Evolutionary conservation across 192 early-diverging fungal species (phyloP), one percentile per base, ranked within the genome.

Genomic region (Chytriomyces hyalinus): DNA sequence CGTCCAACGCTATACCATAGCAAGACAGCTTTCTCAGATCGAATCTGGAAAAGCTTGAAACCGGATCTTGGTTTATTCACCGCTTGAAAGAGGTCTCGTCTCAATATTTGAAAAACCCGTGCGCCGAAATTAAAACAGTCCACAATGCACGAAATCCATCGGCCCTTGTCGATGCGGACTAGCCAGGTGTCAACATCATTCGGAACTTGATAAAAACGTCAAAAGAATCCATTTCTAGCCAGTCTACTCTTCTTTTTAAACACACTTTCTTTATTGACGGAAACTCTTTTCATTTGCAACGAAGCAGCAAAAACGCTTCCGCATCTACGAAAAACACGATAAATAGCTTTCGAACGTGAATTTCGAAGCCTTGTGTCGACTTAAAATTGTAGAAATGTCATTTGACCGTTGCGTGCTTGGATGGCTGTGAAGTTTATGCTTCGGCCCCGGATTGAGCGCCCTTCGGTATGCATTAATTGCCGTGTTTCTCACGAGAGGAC

Each of bases 401-500:
- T 78, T 83, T 5, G 84, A 76, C 28, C 92, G 76, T 36, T 90
- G 84, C 11, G 88, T 75, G 77, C 87, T 92, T 8, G 91, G 80
- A 85, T 82, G 84, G 68, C 82, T 83, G 13, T 10, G 11, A 49
- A 89, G 80, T 20, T 80, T 83, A 6, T 65, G 57, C 6, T 28
- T 28, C 8, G 45, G 49, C 44, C 71, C 80, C 10, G 78, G 75
- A 69, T 49, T 46, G 5, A 80, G 13, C 6, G 76, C 68, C 15
- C 51, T 22, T 15, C 80, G 85, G 73, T 87, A 88, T 1, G 94
- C 96, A 76, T 93, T 87, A 46, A 97, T 88, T 4, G 94, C 95
- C 2, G 95, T 96, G 24, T 88, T 82, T 36, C 96, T 83, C 0
- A 96, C 94, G 2, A 97, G 82, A 15, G 89, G 85, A 1, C 94